Evolutionary conservation across 768 basidiomycete species (phyloP).

Genomic region (Amylocystis lapponica): DNA sequence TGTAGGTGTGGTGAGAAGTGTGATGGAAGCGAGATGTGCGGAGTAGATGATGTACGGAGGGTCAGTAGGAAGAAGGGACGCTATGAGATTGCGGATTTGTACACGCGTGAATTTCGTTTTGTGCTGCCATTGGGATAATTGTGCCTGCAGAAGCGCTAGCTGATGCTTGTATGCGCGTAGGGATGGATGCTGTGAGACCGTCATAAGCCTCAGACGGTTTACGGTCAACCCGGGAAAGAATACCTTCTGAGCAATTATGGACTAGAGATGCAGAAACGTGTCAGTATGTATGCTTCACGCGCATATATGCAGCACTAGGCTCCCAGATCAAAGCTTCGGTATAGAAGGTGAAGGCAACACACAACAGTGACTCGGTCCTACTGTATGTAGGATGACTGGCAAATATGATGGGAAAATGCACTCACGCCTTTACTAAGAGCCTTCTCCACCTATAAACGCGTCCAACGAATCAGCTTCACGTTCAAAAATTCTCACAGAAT

Average conservation of each 20-base stretch:
- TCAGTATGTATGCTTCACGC: neutral
- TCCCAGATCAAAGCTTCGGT: neutral
- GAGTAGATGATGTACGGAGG: slow-evolving; percentile 49
- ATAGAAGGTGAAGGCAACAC: too few relatives aligned
- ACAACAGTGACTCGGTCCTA: too few relatives aligned
- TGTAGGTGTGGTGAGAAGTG: slow-evolving; percentile 34
- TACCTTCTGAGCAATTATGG: slow-evolving; percentile 54
- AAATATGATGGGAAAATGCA: slow-evolving; percentile 11
- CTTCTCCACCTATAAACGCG: slow-evolving; percentile 42
- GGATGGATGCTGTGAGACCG: slow-evolving; percentile 49
- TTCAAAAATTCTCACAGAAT: neutral
- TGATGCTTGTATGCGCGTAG: slow-evolving; percentile 55
- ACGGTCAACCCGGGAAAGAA: neutral
- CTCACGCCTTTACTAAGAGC: slow-evolving; percentile 68
- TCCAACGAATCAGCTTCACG: neutral
- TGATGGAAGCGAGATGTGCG: slow-evolving; percentile 51
- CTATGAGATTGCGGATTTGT: slow-evolving; percentile 48
- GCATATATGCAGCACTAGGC: neutral
- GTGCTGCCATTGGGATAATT: slow-evolving; percentile 44
- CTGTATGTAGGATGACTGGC: too few relatives aligned
- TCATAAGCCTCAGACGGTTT: slow-evolving; percentile 5
- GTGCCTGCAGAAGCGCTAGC: slow-evolving; percentile 57
- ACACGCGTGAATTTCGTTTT: slow-evolving; percentile 59
- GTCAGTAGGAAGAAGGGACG: slow-evolving; percentile 40
- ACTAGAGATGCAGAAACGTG: slow-evolving; percentile 7